A percentile compares a stretch with the other conserved stretches of the same genome.
Evolutionary conservation across 805 yeast genomes (phyloP).

Genomic region (Phaffomyces thermotolerans): DNA sequence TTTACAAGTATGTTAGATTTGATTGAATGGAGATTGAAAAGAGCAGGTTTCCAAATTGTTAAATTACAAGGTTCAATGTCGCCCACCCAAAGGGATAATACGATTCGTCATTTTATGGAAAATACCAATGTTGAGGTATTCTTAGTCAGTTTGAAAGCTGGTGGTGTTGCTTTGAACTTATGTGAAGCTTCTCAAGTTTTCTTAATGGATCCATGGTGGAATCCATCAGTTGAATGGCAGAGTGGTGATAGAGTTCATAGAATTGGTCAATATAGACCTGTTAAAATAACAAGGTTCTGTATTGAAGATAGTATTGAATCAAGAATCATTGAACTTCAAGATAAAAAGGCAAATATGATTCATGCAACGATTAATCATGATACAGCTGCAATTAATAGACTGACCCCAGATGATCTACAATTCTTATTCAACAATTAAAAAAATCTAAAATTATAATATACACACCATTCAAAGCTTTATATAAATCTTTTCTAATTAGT

Average conservation of each 20-base stretch:
- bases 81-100: conserved; percentile 88
- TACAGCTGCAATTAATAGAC: conserved; percentile 78
- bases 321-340: conserved; percentile 91
- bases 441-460: not conserved
- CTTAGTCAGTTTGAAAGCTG: conserved; percentile 91
- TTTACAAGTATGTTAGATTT: conserved; percentile 94
- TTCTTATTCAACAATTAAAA: conserved; percentile 73
- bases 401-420: conserved; percentile 92
- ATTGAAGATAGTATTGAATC: conserved; percentile 97
- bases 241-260: conserved; percentile 97
- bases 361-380: conserved; percentile 93
- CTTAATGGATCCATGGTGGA: conserved; percentile 98
- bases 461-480: not conserved
- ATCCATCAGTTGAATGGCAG: conserved; percentile 97
- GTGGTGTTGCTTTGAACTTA: conserved; percentile 94
- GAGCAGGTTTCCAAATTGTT: conserved; percentile 94
- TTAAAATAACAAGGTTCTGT: conserved; percentile 83
- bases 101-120: conserved; percentile 87
- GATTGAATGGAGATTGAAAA: conserved; percentile 88
- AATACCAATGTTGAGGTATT: conserved; percentile 90
- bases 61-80: conserved; percentile 96
- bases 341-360: conserved; percentile 96
- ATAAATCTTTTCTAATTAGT: conserved; percentile 23
- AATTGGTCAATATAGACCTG: conserved; percentile 94
- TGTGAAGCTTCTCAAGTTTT: conserved; percentile 98